Evolutionary conservation across 1,284 basidiomycete species (phyloP).

Genomic region (Limonomyces culmigenus): DNA sequence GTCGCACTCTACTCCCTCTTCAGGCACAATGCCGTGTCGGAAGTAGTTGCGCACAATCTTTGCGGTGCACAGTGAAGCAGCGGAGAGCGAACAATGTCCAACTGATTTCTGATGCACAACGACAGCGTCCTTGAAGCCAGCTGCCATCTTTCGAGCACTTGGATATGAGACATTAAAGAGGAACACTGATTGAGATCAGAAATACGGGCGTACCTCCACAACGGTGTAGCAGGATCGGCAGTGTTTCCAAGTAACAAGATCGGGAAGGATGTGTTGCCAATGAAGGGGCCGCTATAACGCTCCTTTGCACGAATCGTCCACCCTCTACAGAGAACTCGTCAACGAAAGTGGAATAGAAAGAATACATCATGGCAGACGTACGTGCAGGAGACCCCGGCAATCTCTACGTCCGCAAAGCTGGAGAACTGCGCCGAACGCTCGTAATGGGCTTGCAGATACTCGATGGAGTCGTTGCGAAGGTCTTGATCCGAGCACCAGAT

Average conservation of each 20-base stretch:
- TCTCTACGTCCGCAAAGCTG: conserved; percentile 1
- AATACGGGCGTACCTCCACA: background rate
- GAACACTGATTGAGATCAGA: no score
- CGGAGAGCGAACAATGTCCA: conserved; percentile 21
- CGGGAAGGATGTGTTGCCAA: background rate
- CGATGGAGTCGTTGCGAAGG: background rate
- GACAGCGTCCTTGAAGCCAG: background rate
- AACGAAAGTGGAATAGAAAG: no score
- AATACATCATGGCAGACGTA: no score
- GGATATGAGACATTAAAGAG: background rate
- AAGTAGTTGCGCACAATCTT: conserved; percentile 23
- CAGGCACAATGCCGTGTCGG: conserved; percentile 21
- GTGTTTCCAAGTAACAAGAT: background rate
- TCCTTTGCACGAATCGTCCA: background rate
- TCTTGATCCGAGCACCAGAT: conserved; percentile 3
- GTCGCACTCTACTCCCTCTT: conserved; percentile 21
- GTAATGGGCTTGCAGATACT: background rate
- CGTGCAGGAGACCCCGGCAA: background rate
- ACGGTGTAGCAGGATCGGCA: background rate
- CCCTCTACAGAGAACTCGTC: no score
- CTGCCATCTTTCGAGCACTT: background rate
- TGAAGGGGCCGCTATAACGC: background rate
- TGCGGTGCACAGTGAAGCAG: conserved; percentile 25
- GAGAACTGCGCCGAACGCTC: conserved; percentile 1
- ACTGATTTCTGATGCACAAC: background rate